Conservation (phyloP, 345 rosid genomes). For the Bruguiera parviflora region DNA sequence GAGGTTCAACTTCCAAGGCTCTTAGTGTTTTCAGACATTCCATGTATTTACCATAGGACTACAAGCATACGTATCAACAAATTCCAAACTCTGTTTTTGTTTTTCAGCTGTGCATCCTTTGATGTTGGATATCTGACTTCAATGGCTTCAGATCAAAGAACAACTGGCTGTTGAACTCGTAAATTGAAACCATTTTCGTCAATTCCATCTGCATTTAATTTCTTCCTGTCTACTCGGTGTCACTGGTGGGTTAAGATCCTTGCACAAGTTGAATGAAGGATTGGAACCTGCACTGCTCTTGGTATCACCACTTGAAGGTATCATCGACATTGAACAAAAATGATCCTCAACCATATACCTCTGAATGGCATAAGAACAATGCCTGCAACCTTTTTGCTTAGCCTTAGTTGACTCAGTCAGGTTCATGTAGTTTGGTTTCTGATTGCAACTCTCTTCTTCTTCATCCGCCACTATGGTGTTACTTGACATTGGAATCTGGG, state of each 20-base stretch:
- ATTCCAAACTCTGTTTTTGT: not conserved
- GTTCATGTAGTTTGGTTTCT: constrained; percentile 76
- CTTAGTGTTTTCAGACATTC: not conserved
- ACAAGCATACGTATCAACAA: not conserved
- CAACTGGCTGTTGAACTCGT: constrained; percentile 23
- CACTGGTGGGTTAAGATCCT: constrained; percentile 42
- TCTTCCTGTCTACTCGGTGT: constrained; percentile 34
- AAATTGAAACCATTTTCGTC: not conserved
- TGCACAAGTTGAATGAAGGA: constrained; percentile 46
- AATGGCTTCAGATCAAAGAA: constrained; percentile 12
- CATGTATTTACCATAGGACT: not conserved
- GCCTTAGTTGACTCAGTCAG: constrained; percentile 71
- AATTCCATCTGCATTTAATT: not conserved
- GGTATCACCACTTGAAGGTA: constrained; percentile 43
- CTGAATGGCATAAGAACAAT: constrained; percentile 28
- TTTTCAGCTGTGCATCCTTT: not conserved
- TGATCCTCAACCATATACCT: constrained; percentile 34
- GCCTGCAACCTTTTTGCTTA: constrained; percentile 51
- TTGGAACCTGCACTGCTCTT: constrained; percentile 53
- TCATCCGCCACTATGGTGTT: constrained; percentile 32
- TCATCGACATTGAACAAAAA: constrained; percentile 42
- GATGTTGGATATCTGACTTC: not conserved
- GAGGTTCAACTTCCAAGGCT: no score
- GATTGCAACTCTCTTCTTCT: constrained; percentile 41
- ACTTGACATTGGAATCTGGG: constrained; percentile 41